Base-by-base conservation (phyloP, 2,329 filamentous ascomycete genomes). In the Ceratocystis cacaofunesta region DNA sequence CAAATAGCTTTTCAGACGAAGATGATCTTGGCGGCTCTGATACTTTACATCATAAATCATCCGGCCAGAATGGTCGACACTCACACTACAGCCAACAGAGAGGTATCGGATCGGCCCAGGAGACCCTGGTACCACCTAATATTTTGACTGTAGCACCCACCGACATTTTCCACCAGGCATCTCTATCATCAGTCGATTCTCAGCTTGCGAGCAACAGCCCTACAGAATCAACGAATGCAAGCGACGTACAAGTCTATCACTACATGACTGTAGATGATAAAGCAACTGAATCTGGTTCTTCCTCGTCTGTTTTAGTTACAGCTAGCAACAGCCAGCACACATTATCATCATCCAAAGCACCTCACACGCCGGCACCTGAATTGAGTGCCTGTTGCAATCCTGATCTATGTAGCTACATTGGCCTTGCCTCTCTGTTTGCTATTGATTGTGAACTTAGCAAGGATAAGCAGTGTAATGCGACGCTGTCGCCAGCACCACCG, bases 1-100 rank as follows among this genome's bases (percentile, higher is more conserved):
- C 74, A 25, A 77, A 79, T 19, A 75, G 73, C 67, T 77, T 77
- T 70, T 74, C 79, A 15, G 79, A 81, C 65, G 80, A 82, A 67
- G 80, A 83, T 19, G 25, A 65, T 1, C 32, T 36, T n/a, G 15
- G 1, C 15, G 2, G 30, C 19, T 1, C n/a, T 2, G 8, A 17
- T 30, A 30, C 12, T 3, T 25, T 17, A 2, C 28, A 19, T 25
- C 12, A 25, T 30, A 30, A 6, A 25, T 3, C 28, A 17, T 30
- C 25, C 3, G 17, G 12, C 5, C 15, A 30, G 25, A 22, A 32
- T 19, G n/a, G 48, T 22, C 48, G 6, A 22, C 17, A 52, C 12
- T 52, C 48, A 5, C 48, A 22, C 36, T 15, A 41, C 10, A 52
- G 1, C 8, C 48, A 52, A 52, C 5, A 15, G 19, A 52, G 5